Percentiles rank a stretch among this genome's conserved stretches.
phyloP scores from a whole-genome alignment of 2,329 filamentous ascomycete genomes.

The Phoma sp. region DNA sequence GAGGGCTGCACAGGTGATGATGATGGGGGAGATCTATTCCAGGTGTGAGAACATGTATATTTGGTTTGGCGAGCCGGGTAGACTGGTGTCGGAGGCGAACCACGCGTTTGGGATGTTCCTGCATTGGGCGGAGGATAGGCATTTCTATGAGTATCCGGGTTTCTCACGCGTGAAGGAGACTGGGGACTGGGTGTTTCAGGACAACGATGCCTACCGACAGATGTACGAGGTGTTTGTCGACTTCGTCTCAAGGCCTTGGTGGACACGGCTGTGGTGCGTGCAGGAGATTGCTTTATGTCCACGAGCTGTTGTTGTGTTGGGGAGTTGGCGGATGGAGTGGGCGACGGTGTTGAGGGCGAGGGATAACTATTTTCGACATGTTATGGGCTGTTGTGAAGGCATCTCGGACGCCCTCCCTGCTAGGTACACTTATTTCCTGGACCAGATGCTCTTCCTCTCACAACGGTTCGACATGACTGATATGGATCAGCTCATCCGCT shows the following conservation, averaged over 20 bases:
- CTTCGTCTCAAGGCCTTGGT: slow-evolving; percentile 1
- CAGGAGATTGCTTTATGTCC: slow-evolving; percentile 2
- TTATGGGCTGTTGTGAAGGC: not conserved
- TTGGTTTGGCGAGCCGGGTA: slow-evolving; percentile 21
- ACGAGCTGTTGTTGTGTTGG: not conserved
- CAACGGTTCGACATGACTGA: not conserved
- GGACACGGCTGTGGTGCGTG: slow-evolving; percentile 1
- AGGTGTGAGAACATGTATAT: slow-evolving; percentile 2
- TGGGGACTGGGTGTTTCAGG: not conserved
- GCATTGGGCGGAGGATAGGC: not conserved
- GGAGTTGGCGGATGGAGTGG: not conserved
- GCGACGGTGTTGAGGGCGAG: not conserved
- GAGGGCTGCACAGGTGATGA: slow-evolving; percentile 9
- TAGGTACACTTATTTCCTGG: not conserved
- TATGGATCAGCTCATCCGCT: not conserved
- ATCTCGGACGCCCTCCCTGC: not conserved
- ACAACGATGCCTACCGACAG: not conserved
- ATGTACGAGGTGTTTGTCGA: not conserved
- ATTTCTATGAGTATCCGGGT: not conserved
- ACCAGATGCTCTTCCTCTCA: slow-evolving; percentile 2
- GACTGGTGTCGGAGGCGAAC: not conserved
- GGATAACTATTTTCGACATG: not conserved
- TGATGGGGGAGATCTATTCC: slow-evolving; percentile 15
- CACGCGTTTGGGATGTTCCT: not conserved
- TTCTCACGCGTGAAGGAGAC: not conserved